These are phyloP conservation scores for Euphorbia celastroides DNA, from an alignment of 441 rosid species.

Conservation along the genomic window DNA sequence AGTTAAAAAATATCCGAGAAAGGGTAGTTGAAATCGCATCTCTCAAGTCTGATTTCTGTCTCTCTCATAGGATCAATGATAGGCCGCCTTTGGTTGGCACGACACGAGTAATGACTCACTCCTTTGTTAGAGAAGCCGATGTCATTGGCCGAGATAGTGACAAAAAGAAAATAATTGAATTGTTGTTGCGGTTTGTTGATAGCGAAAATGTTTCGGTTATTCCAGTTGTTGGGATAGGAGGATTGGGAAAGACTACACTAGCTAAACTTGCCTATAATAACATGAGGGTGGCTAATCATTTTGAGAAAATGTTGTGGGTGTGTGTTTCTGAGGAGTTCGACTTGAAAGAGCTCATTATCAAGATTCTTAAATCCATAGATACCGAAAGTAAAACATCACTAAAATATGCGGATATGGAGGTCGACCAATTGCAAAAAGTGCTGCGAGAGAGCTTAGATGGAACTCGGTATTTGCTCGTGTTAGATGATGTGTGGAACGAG, in stretches of 20 bases:
- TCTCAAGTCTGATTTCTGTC: not conserved
- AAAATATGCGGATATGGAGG: not conserved
- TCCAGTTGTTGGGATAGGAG: conserved; percentile 19
- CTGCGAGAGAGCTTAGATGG: not conserved
- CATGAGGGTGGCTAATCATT: not conserved
- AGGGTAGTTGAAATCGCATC: conserved; percentile 2
- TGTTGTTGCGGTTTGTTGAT: not conserved
- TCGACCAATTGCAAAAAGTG: conserved; percentile 3
- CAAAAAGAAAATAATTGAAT: not conserved
- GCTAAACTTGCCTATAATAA: conserved; percentile 21
- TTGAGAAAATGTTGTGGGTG: conserved; percentile 12
- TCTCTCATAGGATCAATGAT: not conserved
- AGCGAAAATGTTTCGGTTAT: not conserved
- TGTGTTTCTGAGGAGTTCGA: conserved; percentile 18
- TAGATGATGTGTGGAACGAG: too few relatives aligned
- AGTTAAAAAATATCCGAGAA: not conserved
- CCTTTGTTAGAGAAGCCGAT: conserved; percentile 3
- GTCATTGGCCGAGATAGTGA: conserved; percentile 17
- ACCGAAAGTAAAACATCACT: not conserved
- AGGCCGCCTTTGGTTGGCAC: not conserved
- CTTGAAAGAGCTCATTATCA: not conserved
- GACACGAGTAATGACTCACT: conserved; percentile 1
- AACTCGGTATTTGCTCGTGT: conserved; percentile 16
- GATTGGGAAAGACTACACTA: conserved; percentile 17
- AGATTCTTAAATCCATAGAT: conserved; percentile 9